Evolutionary conservation across 192 early-diverging fungal genomes (phyloP), one percentile per base, ranked within the genome.

Genomic region (Gryganskiella cystojenkinii): DNA sequence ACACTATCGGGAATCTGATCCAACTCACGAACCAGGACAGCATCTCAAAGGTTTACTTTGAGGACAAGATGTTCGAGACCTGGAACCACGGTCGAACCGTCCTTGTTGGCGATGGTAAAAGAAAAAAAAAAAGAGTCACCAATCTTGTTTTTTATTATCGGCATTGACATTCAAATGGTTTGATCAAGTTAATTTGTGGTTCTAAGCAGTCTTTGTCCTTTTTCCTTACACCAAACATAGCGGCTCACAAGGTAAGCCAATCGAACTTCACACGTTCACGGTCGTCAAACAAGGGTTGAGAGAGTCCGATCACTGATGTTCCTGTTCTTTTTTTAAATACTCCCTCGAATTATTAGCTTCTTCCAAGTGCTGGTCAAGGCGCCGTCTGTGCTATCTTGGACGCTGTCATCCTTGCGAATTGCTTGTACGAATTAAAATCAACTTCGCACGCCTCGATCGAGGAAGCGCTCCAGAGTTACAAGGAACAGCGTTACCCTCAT

Each of bases 41-140:
- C 3, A 53, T 64, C n/a, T 64, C 61, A 9, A 28, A 35, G 7
- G 61, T 64, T 3, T 52, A 22, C 20, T 52, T 50, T 17, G 61
- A 64, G 24, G 61, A 64, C 3, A 64, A 64, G 46, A 22, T 64
- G 47, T 64, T 64, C 40, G 61, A 64, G 24, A 64, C 61, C 0
- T 64, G 61, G 61, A 25, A 50, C 13, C 33, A 50, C 17, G 61
- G 50, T 17, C 28, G 61, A 10, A 37, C 50, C 17, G 61, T 27
- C 4, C 11, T 64, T 2, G 8, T 64, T 22, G 61, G 61, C 9
- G 61, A 64, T 52, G n/a, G n/a, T n/a, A n/a, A n/a, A n/a, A n/a
- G n/a, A n/a, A n/a, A n/a, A n/a, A n/a, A n/a, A n/a, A n/a, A n/a
- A n/a, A n/a, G n/a, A n/a, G n/a, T n/a, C n/a, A n/a, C n/a, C n/a